Conservation (phyloP, 441 rosid genomes). For the Syzygium malaccense region DNA sequence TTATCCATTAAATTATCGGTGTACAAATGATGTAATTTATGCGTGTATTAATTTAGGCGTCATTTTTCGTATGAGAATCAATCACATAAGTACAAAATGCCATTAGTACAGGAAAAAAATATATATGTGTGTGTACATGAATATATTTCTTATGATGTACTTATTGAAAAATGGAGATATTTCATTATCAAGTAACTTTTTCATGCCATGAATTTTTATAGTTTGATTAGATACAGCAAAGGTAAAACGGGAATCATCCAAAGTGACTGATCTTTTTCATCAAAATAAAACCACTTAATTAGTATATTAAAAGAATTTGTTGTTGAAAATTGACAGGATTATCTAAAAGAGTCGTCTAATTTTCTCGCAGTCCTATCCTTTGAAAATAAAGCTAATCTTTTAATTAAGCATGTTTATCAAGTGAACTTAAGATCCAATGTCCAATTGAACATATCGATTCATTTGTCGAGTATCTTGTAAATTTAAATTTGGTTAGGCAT, state of each 20-base stretch:
- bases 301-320: background rate
- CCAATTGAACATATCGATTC: rapidly evolving
- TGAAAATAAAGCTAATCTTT: background rate
- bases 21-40: background rate
- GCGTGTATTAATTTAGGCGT: background rate
- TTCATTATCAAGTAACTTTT: background rate
- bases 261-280: too few relatives aligned
- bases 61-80: background rate
- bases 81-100: rapidly evolving
- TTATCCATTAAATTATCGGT: background rate
- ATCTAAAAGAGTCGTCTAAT: too few relatives aligned
- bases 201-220: conserved; percentile 24
- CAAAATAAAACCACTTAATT: background rate
- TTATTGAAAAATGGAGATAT: background rate
- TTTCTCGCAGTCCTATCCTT: background rate
- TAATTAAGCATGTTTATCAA: too few relatives aligned
- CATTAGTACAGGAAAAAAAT: background rate
- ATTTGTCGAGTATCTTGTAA: background rate
- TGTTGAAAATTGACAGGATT: background rate
- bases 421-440: background rate
- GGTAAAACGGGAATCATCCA: background rate
- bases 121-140: rapidly evolving
- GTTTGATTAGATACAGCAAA: rapidly evolving
- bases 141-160: too few relatives aligned
- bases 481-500: background rate